Evolutionary conservation across 768 basidiomycete species (phyloP).

Genomic region (Psilocybe cyanescens): DNA sequence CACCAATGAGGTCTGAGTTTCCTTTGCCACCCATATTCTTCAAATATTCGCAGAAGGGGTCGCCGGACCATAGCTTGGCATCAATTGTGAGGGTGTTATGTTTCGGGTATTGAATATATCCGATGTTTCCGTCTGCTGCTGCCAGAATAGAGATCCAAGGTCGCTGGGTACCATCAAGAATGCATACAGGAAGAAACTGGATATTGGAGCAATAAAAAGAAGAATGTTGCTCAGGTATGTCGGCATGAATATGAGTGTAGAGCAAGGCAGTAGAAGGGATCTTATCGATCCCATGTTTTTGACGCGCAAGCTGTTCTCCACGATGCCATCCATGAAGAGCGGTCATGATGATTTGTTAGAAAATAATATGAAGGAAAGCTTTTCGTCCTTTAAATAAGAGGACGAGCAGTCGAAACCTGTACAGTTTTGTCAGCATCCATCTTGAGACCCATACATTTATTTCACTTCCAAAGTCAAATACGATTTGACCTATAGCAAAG

Average conservation of each 20-base stretch:
- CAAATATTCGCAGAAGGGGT: constrained; percentile 50
- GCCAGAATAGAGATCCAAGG: constrained; percentile 67
- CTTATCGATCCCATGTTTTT: constrained; percentile 45
- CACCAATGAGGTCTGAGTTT: constrained; percentile 45
- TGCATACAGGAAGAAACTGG: constrained; percentile 60
- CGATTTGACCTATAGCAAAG: background rate
- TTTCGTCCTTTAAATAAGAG: background rate
- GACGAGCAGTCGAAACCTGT: background rate
- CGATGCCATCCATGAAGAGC: constrained; percentile 49
- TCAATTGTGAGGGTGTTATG: constrained; percentile 42
- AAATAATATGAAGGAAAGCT: background rate
- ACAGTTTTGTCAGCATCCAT: background rate
- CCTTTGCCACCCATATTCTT: constrained; percentile 19
- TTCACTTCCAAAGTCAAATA: background rate
- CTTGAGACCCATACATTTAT: background rate
- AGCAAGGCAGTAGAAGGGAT: constrained; percentile 32
- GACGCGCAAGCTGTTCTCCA: constrained; percentile 56
- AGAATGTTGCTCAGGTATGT: constrained; percentile 54
- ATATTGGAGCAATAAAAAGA: constrained; percentile 51
- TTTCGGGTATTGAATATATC: constrained; percentile 44
- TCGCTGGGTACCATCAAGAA: constrained; percentile 49
- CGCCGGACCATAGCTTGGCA: constrained; percentile 53
- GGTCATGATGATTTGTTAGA: constrained; percentile 19
- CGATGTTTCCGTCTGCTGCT: constrained; percentile 44
- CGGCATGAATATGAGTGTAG: constrained; percentile 45